phyloP scores from a whole-genome alignment of 129 eudicot genomes.

The Arctium lappa region DNA sequence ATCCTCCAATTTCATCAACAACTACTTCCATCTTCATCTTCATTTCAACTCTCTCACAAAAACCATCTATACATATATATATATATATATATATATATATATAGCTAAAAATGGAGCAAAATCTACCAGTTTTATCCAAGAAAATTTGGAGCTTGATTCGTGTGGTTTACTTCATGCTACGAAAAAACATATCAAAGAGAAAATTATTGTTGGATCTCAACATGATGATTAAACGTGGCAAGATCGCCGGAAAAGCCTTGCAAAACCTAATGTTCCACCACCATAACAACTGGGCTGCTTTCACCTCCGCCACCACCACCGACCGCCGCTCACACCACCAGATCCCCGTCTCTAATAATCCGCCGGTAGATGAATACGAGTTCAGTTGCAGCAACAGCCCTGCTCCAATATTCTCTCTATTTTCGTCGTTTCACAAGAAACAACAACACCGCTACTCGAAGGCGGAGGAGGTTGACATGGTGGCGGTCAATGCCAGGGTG shows the following conservation, averaged over 20 bases:
- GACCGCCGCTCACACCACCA: not conserved
- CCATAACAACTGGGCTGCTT: conserved; percentile 21
- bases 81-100: too few relatives aligned
- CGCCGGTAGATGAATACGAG: conserved; percentile 17
- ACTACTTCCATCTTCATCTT: conserved; percentile 1
- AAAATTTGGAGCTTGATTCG: conserved; percentile 47
- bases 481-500: conserved; percentile 8
- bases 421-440: conserved; percentile 12
- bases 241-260: conserved; percentile 50
- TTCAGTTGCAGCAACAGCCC: conserved; percentile 44
- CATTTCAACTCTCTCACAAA: not conserved
- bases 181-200: conserved; percentile 52
- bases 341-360: not conserved
- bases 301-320: not conserved
- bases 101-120: conserved; percentile 45
- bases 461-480: conserved; percentile 19
- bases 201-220: conserved; percentile 49
- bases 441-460: not conserved
- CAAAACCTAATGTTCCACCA: conserved; percentile 61
- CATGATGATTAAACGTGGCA: conserved; percentile 61
- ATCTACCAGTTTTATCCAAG: conserved; percentile 43
- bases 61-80: not conserved
- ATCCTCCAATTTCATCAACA: not conserved
- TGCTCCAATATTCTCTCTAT: not conserved
- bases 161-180: conserved; percentile 45